A percentile compares a stretch with the other conserved stretches of the same genome.
Evolutionary conservation across 129 eudicot species (phyloP).

Genomic region (Saussurea involucrata): DNA sequence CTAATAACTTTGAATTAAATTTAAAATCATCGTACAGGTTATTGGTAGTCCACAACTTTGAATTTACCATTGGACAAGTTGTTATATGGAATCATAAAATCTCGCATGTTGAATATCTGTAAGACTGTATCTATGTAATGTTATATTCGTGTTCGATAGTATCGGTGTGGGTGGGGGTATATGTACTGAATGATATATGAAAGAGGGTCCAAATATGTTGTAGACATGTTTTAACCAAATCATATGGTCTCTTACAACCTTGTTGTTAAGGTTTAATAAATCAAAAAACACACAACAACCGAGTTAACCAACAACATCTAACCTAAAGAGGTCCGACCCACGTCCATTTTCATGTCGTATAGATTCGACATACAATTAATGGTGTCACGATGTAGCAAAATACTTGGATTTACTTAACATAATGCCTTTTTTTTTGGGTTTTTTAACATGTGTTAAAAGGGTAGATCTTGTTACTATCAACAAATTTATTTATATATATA

Average conservation of each 20-base stretch:
- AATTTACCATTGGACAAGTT: not conserved
- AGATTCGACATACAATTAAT: not conserved
- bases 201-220: conserved; percentile 27
- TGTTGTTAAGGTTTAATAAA: conserved; percentile 25
- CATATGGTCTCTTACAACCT: conserved; percentile 20
- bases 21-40: no score
- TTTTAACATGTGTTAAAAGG: no score
- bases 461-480: no score
- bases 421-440: no score
- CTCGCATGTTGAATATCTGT: not conserved
- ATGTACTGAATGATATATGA: conserved; percentile 1
- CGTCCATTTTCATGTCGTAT: not conserved
- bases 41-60: not conserved
- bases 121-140: not conserved
- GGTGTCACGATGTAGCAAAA: not conserved
- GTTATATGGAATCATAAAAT: not conserved
- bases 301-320: conserved; percentile 14
- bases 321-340: conserved; percentile 8
- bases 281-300: conserved; percentile 9
- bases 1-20: not conserved
- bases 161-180: not conserved
- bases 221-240: conserved; percentile 30
- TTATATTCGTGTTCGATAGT: not conserved
- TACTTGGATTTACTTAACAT: not conserved
- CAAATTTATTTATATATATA: no score